Conservation (phyloP, 805 yeast species). For the Zygotorulaspora chibaensis region DNA sequence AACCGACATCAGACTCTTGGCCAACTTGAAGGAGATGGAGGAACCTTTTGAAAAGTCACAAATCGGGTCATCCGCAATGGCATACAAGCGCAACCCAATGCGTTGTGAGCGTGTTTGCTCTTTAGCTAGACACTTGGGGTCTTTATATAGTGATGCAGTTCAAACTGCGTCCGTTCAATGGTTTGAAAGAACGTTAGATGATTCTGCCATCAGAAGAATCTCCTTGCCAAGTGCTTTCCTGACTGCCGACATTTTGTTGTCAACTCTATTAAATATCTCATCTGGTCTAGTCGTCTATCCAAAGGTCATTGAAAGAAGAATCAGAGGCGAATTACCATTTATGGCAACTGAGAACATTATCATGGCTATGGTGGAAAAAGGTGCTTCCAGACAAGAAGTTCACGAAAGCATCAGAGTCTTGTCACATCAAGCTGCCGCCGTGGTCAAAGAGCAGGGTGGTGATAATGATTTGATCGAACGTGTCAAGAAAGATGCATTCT, state of each 20-base stretch:
- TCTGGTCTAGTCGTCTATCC: constrained; percentile 97
- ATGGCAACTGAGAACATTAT: constrained; percentile 99
- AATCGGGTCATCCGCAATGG: constrained; percentile 98
- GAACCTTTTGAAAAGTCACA: constrained; percentile 99
- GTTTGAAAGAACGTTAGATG: constrained; percentile 99
- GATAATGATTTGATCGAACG: constrained; percentile 95
- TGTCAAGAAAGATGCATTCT: constrained; percentile 69
- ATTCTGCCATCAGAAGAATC: constrained; percentile 95
- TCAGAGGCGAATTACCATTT: constrained; percentile 90
- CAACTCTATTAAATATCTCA: constrained; percentile 86
- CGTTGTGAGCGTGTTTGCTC: constrained; percentile 98
- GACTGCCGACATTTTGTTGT: constrained; percentile 87
- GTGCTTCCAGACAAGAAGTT: constrained; percentile 96
- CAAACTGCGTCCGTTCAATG: constrained; percentile 98
- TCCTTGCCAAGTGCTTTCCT: constrained; percentile 94
- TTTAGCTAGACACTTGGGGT: constrained; percentile 92
- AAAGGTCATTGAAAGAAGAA: constrained; percentile 96
- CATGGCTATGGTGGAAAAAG: constrained; percentile 99
- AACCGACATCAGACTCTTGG: constrained; percentile 91
- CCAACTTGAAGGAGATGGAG: constrained; percentile 94
- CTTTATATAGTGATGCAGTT: constrained; percentile 86
- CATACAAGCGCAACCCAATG: constrained; percentile 99
- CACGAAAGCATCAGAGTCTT: constrained; percentile 96
- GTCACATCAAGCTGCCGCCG: constrained; percentile 95
- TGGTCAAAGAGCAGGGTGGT: constrained; percentile 97